Evolutionary conservation across 192 early-diverging fungal species (phyloP), one percentile per base, ranked within the genome.

Genomic region (Backusella luteola): DNA sequence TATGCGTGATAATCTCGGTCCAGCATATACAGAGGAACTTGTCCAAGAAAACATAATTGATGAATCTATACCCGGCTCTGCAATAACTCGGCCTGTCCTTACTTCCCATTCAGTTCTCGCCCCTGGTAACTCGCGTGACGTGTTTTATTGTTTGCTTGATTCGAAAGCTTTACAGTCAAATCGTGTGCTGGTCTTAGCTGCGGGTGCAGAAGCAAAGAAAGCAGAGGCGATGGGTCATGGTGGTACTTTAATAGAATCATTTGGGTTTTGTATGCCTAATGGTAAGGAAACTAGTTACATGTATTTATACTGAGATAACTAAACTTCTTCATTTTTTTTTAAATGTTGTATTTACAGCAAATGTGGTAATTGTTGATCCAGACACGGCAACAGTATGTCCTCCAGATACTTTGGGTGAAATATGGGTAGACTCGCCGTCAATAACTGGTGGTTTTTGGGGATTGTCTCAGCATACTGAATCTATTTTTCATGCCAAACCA

Each of bases 401-500:
- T 8, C 83, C 91, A 1, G 89, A 94, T 80, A 85, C 89, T 1
- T 88, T 95, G 70, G 95, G 95, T 53, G 95, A 96, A 84, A 86
- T 96, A n/a, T 95, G 94, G 93, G 85, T 95, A 8, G 87, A 91
- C 77, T 90, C 92, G 3, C 91, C 91, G 15, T 89, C 87, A 34
- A 82, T 96, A 49, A 88, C 90, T 8, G 87, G 87, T 32, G 91
- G 91, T 6, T 95, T 95, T 84, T 94, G 91, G 94, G 90, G 86
- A 17, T 79, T 95, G 38, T 89, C 92, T 17, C 91, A 90, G 73
- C 88, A 93, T 66, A 93, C 87, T 1, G 87, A 92, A 75, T 89
- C 89, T 35, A 92, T 94, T 5, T 94, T 95, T 78, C 85, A 89
- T 34, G 92, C 92, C 2, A 79, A 87, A 34, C 91, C 92, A 12